Percentiles rank a stretch among this genome's conserved stretches.
Evolutionary conservation across 177 flowering plant genomes (phyloP).

Genomic region (Vitis hybrid): DNA sequence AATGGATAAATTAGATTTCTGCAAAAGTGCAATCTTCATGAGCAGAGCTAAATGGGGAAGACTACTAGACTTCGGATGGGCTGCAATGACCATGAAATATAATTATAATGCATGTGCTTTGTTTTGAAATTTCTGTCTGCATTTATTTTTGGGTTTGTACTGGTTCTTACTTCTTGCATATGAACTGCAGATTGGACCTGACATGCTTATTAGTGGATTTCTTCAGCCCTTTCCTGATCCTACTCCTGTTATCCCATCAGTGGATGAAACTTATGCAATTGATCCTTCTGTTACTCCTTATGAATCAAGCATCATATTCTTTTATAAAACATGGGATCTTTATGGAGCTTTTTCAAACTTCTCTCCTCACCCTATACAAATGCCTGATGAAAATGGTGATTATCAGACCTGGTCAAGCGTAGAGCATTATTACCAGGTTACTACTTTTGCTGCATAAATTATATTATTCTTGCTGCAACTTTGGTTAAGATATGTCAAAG

Average conservation of each 20-base stretch:
- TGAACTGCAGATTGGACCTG: constrained; percentile 80
- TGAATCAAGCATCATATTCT: constrained; percentile 79
- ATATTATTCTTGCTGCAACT: background rate
- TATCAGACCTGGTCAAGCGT: constrained; percentile 73
- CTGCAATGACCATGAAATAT: background rate
- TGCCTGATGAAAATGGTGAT: constrained; percentile 66
- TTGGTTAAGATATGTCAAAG: background rate
- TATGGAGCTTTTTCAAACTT: constrained; percentile 94
- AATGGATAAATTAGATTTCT: no score
- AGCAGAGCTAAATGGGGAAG: no score
- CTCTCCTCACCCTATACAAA: constrained; percentile 79
- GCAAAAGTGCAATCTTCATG: no score
- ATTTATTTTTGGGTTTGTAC: background rate
- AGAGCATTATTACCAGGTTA: constrained; percentile 96
- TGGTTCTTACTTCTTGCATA: constrained; percentile 2
- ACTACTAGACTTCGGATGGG: background rate
- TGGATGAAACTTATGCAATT: constrained; percentile 70
- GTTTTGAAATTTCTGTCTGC: background rate
- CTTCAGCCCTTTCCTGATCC: constrained; percentile 91
- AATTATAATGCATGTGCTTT: background rate
- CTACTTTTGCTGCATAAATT: constrained; percentile 1
- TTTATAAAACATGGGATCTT: constrained; percentile 97
- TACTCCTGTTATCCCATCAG: constrained; percentile 76
- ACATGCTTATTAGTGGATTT: constrained; percentile 92
- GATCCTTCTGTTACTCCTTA: constrained; percentile 72